Conservation (phyloP, 306 rosid species). For the Cucurbita maxima region DNA sequence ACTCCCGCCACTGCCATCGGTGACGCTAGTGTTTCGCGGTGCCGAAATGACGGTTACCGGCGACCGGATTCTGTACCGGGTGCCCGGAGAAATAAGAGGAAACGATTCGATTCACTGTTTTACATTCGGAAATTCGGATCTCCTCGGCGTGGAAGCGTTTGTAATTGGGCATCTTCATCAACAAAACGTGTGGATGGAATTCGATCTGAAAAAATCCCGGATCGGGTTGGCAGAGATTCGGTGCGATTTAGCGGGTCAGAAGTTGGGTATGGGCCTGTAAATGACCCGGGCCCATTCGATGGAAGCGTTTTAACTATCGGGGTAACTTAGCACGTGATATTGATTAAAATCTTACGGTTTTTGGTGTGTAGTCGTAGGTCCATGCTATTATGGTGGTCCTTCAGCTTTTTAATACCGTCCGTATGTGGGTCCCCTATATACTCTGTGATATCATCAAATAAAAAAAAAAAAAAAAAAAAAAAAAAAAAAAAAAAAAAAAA, state of each 20-base stretch:
- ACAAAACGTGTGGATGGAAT: slow-evolving; percentile 77
- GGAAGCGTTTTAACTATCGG: neutral
- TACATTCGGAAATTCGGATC: slow-evolving; percentile 76
- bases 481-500: neutral
- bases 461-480: neutral
- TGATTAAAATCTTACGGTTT: neutral
- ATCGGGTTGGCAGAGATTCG: slow-evolving; percentile 47
- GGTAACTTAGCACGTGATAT: neutral
- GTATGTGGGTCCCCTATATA: neutral
- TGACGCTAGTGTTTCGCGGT: slow-evolving; percentile 51
- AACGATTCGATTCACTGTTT: slow-evolving; percentile 54
- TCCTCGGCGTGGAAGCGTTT: slow-evolving; percentile 59
- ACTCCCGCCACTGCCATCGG: slow-evolving; percentile 33
- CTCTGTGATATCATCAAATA: neutral
- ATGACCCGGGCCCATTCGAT: slow-evolving; percentile 3
- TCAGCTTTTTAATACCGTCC: neutral
- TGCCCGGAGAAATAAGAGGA: slow-evolving; percentile 27
- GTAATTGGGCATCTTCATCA: slow-evolving; percentile 82
- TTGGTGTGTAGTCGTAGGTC: slow-evolving; percentile 6
- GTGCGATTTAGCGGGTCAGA: slow-evolving; percentile 44
- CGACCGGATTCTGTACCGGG: slow-evolving; percentile 33
- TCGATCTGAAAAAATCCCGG: slow-evolving; percentile 45
- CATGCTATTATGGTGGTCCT: slow-evolving; percentile 2
- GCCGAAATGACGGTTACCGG: slow-evolving; percentile 49
- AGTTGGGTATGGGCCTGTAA: slow-evolving; percentile 2